Evolutionary conservation across 108 stramenopile species (phyloP).

Genomic region (Halocafeteria seosinensis): DNA sequence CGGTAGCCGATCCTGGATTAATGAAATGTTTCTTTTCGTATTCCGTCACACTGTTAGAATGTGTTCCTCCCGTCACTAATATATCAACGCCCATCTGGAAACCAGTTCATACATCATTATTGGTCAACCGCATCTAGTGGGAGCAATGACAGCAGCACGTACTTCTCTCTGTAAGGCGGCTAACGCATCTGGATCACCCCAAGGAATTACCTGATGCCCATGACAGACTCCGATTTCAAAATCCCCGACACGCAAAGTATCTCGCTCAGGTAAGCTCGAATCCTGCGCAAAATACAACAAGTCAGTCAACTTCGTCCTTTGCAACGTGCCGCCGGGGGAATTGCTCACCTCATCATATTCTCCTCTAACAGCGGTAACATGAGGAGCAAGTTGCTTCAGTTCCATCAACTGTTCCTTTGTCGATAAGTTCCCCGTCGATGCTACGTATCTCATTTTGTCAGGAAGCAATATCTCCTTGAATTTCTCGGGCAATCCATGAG

Average conservation of each 20-base stretch:
- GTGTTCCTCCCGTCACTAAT: constrained; percentile 76
- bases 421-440: neutral
- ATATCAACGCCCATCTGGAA: constrained; percentile 76
- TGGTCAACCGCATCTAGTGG: too few relatives aligned
- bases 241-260: constrained; percentile 63
- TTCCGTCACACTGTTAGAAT: constrained; percentile 64
- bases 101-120: too few relatives aligned
- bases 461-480: constrained; percentile 1
- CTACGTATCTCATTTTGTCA: neutral
- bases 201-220: constrained; percentile 75
- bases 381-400: neutral
- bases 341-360: neutral
- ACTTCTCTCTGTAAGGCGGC: constrained; percentile 41
- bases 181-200: constrained; percentile 53
- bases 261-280: constrained; percentile 56
- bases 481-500: neutral
- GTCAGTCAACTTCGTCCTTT: too few relatives aligned
- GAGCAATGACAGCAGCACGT: too few relatives aligned
- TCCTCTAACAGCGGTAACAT: neutral
- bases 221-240: constrained; percentile 84
- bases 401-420: neutral
- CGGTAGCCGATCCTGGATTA: too few relatives aligned
- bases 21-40: too few relatives aligned
- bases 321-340: too few relatives aligned
- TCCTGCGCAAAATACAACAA: too few relatives aligned